phyloP scores from a whole-genome alignment of 2,329 filamentous ascomycete genomes.

The Aspergillus pseudotamarii region DNA sequence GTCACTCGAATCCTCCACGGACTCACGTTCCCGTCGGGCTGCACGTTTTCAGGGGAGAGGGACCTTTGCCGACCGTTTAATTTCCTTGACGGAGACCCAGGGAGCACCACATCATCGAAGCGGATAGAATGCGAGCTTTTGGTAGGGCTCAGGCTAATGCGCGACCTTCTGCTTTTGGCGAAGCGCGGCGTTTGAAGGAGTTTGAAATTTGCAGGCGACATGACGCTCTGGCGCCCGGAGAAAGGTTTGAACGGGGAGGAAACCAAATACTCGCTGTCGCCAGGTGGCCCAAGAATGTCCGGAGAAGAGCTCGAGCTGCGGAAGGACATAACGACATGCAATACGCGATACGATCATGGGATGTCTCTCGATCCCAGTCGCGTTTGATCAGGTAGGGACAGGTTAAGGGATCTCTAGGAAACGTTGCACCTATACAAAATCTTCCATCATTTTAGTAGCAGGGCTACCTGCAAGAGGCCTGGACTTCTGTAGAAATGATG shows the following conservation, averaged over 20 bases:
- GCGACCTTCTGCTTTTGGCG: conserved; percentile 33
- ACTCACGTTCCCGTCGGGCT: conserved; percentile 45
- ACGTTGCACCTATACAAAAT: not conserved
- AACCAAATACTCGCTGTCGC: conserved; percentile 46
- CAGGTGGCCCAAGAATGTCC: conserved; percentile 46
- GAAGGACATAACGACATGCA: conserved; percentile 36
- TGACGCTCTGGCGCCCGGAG: conserved; percentile 40
- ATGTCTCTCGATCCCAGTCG: conserved; percentile 11
- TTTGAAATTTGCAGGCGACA: conserved; percentile 40
- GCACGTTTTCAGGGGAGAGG: conserved; percentile 42
- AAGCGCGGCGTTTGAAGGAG: conserved; percentile 35
- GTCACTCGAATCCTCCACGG: conserved; percentile 54
- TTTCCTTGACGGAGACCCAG: conserved; percentile 39
- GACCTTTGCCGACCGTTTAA: conserved; percentile 32
- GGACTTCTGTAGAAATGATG: not conserved
- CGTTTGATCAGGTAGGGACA: conserved; percentile 11
- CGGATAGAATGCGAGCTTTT: conserved; percentile 44
- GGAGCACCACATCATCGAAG: conserved; percentile 47
- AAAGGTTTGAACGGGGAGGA: conserved; percentile 46
- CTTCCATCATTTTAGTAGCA: not conserved
- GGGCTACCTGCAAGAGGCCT: not conserved
- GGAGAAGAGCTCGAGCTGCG: conserved; percentile 45
- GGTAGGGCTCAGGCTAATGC: conserved; percentile 38
- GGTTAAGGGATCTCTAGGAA: not conserved
- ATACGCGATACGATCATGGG: conserved; percentile 14